Evolutionary conservation across 805 yeast species (phyloP).

Genomic region (Pichia paraexigua): DNA sequence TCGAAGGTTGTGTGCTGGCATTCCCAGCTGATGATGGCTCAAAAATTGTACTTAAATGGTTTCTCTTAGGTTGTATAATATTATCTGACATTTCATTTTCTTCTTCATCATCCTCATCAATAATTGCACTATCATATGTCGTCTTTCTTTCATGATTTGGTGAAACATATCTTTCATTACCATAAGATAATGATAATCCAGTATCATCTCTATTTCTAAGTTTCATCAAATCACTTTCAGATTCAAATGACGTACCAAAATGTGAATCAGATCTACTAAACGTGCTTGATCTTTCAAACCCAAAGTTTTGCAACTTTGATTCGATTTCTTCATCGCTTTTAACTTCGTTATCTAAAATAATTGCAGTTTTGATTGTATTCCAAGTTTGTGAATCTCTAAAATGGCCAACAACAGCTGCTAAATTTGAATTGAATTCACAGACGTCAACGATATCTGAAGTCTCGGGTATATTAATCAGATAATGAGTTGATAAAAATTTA

Average conservation of each 20-base stretch:
- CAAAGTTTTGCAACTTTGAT: slow-evolving; percentile 5
- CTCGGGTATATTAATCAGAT: slow-evolving; percentile 38
- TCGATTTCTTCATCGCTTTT: slow-evolving; percentile 10
- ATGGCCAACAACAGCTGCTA: slow-evolving; percentile 44
- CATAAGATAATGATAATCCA: background rate
- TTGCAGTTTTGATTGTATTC: slow-evolving; percentile 46
- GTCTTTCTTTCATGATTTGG: background rate
- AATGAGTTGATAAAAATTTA: slow-evolving; percentile 41
- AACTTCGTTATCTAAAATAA: slow-evolving; percentile 27
- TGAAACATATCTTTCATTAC: background rate
- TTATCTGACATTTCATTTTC: background rate
- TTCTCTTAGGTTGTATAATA: background rate
- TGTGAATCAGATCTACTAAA: slow-evolving; percentile 10
- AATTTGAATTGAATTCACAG: slow-evolving; percentile 48
- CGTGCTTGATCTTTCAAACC: slow-evolving; percentile 15
- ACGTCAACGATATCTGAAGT: slow-evolving; percentile 45
- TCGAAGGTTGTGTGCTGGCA: background rate
- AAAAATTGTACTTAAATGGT: background rate
- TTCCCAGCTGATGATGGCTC: background rate
- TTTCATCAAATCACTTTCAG: slow-evolving; percentile 8
- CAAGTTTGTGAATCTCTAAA: slow-evolving; percentile 56
- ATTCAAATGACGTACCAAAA: slow-evolving; percentile 19
- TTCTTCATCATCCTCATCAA: slow-evolving; percentile 19
- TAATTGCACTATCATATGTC: slow-evolving; percentile 16
- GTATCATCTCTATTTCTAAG: background rate